Conservation (phyloP, 2,329 filamentous ascomycete genomes). For the Bipolaris zeicola region DNA sequence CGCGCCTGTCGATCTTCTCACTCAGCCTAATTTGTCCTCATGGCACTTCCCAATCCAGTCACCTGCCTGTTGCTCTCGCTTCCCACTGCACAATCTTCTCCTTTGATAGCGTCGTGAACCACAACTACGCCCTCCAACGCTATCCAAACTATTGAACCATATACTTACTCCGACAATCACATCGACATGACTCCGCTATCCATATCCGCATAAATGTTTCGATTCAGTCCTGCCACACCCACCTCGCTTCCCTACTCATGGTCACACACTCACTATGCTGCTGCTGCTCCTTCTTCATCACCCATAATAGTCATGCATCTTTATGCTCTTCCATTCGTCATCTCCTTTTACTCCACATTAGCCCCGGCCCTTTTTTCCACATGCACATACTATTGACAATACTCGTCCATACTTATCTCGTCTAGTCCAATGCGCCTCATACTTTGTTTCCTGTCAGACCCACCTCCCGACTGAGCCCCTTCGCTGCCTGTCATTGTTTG, state of each 20-base stretch:
- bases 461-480: not conserved
- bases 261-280: not conserved
- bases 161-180: not conserved
- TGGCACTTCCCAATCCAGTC: no score
- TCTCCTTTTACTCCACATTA: not conserved
- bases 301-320: no score
- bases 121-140: not conserved
- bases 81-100: no score
- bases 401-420: not conserved
- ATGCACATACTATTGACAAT: not conserved
- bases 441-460: slow-evolving; percentile 12
- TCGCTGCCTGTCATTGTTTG: slow-evolving; percentile 3
- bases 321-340: not conserved
- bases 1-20: no score
- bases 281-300: slow-evolving; percentile 4
- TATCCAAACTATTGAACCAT: not conserved
- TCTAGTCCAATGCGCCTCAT: not conserved
- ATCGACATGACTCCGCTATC: not conserved
- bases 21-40: no score
- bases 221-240: slow-evolving; percentile 9
- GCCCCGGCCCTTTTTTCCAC: not conserved
- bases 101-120: not conserved
- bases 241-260: not conserved
- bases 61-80: no score
- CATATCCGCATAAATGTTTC: slow-evolving; percentile 14